These are phyloP conservation scores for Triticum turgidum DNA, from an alignment of 176 grass and related monocot species.

Conservation along the genomic window DNA sequence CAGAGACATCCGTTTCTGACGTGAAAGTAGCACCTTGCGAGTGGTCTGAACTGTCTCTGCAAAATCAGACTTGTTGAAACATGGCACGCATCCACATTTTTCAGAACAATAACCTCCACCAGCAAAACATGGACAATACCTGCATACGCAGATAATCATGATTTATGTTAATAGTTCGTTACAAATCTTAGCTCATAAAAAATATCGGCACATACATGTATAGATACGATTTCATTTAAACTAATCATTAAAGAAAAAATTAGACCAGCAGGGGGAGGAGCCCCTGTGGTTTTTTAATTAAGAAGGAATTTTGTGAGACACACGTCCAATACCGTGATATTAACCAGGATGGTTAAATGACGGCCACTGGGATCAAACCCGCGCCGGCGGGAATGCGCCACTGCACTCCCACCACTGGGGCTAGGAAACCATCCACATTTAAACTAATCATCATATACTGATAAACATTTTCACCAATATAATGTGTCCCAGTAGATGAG, in stretches of 20 bases:
- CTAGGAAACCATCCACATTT: too few relatives aligned
- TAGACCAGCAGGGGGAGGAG: too few relatives aligned
- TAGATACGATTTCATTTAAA: neutral
- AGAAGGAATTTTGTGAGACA: too few relatives aligned
- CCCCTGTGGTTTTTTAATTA: too few relatives aligned
- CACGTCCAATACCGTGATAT: too few relatives aligned
- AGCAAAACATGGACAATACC: conserved; percentile 63
- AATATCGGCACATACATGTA: neutral
- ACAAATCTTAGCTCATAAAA: neutral
- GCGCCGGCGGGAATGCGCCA: too few relatives aligned
- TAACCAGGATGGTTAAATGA: too few relatives aligned
- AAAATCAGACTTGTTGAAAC: conserved; percentile 53
- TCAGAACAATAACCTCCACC: conserved; percentile 64
- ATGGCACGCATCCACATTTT: conserved; percentile 53
- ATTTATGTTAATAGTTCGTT: conserved; percentile 1
- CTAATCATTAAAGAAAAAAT: neutral
- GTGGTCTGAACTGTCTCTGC: conserved; percentile 59
- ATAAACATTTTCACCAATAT: neutral
- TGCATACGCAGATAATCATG: conserved; percentile 21
- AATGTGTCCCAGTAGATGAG: neutral
- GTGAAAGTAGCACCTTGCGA: conserved; percentile 62
- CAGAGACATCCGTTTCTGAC: conserved; percentile 51
- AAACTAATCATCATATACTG: neutral
- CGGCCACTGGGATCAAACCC: too few relatives aligned
- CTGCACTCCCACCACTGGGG: too few relatives aligned